These are phyloP conservation scores for Aureobasidium sp. DNA, from an alignment of 2,329 filamentous ascomycete genomes.

Conservation along the genomic window DNA sequence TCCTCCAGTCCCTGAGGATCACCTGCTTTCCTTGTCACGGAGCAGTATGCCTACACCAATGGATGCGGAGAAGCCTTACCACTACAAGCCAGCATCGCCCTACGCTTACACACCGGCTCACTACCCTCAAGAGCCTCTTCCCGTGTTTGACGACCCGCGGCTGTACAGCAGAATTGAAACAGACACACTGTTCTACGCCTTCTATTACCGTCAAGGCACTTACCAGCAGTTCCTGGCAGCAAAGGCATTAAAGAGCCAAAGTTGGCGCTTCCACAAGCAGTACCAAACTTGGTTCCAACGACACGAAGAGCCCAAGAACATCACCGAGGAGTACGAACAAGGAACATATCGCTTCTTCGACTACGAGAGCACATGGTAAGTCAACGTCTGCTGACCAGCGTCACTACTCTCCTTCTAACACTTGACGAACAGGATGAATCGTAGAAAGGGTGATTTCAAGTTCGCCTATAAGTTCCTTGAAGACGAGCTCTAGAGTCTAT, in stretches of 20 bases:
- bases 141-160: conserved; percentile 84
- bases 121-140: conserved; percentile 86
- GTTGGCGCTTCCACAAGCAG: conserved; percentile 98
- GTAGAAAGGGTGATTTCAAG: conserved; percentile 94
- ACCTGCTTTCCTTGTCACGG: conserved; percentile 70
- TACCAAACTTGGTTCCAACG: conserved; percentile 99
- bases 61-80: conserved; percentile 75
- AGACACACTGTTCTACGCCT: conserved; percentile 95
- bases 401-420: neutral
- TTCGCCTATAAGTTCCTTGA: conserved; percentile 97
- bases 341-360: conserved; percentile 99
- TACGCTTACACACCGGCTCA: conserved; percentile 68
- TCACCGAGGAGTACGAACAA: conserved; percentile 97
- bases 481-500: conserved; percentile 61
- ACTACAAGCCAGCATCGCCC: conserved; percentile 76
- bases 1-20: conserved; percentile 52
- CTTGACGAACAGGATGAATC: conserved; percentile 73
- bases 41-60: conserved; percentile 63
- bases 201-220: conserved; percentile 96
- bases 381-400: conserved; percentile 18
- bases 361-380: conserved; percentile 97
- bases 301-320: conserved; percentile 96
- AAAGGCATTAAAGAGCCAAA: conserved; percentile 95
- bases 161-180: conserved; percentile 87
- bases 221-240: conserved; percentile 94